Evolutionary conservation across 164 flowering plant genomes (phyloP).

Genomic region (Vitis rupestris): DNA sequence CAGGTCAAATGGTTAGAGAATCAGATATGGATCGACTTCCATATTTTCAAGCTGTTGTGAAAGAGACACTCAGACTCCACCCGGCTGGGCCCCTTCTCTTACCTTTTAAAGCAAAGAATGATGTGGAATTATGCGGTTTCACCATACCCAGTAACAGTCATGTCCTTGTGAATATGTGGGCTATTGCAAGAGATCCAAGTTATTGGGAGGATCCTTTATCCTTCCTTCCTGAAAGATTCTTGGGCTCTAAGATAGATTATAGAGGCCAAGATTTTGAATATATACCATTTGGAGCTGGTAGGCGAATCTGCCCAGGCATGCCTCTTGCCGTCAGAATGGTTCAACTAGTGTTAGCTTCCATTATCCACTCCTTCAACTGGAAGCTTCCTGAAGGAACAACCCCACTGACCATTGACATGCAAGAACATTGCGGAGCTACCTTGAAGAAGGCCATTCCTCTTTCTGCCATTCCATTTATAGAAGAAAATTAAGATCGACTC

Average conservation of each 20-base stretch:
- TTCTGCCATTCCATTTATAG: no score
- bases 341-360: background rate
- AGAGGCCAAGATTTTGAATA: background rate
- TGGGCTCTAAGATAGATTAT: background rate
- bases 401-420: no score
- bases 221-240: background rate
- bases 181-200: background rate
- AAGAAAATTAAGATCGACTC: no score
- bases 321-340: background rate
- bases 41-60: background rate
- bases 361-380: background rate
- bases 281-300: background rate
- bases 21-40: background rate
- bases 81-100: background rate
- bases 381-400: background rate
- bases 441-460: no score
- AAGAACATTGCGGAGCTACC: no score
- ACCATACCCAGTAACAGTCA: background rate
- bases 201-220: background rate
- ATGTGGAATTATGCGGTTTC: background rate
- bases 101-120: background rate
- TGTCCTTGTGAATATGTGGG: background rate
- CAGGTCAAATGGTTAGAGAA: background rate
- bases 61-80: background rate
- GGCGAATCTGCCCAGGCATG: background rate